Conservation (phyloP, 2,329 filamentous ascomycete species). For the Fusarium scirpi region DNA sequence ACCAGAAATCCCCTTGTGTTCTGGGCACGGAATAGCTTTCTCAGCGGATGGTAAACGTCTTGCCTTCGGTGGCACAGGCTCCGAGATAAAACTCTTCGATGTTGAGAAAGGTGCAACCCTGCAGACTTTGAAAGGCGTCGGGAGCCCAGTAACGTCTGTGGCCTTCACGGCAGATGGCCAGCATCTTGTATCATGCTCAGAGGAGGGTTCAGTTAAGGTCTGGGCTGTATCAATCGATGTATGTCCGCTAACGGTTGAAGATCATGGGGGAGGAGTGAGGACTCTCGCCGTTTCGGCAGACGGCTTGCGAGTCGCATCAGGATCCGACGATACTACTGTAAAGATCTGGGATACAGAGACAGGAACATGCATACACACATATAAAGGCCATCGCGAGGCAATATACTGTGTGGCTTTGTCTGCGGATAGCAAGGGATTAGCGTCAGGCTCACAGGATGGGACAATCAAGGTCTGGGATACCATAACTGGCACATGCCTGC, state of each 20-base stretch:
- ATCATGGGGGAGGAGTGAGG: accelerated
- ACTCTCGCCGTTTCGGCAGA: not conserved
- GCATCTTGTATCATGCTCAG: not conserved
- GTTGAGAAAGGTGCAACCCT: accelerated
- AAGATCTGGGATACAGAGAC: not conserved
- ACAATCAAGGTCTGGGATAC: not conserved
- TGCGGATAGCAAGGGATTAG: not conserved
- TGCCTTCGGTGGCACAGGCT: accelerated
- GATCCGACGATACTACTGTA: accelerated
- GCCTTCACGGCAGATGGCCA: not conserved
- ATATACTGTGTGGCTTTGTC: accelerated
- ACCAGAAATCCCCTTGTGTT: accelerated
- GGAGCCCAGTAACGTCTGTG: accelerated
- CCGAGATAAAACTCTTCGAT: accelerated
- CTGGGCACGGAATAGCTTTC: accelerated
- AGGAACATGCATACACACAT: not conserved
- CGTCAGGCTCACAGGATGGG: accelerated
- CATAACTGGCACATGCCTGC: not conserved
- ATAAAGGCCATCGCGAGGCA: accelerated
- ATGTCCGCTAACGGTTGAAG: accelerated
- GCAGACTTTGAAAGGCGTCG: accelerated
- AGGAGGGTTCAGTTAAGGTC: accelerated
- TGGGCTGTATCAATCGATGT: accelerated
- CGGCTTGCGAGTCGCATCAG: not conserved
- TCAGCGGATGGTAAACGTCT: not conserved